Percentiles rank a stretch among this genome's conserved stretches.
Conservation (phyloP, 2,329 filamentous ascomycete genomes). For the Colletotrichum noveboracense region DNA sequence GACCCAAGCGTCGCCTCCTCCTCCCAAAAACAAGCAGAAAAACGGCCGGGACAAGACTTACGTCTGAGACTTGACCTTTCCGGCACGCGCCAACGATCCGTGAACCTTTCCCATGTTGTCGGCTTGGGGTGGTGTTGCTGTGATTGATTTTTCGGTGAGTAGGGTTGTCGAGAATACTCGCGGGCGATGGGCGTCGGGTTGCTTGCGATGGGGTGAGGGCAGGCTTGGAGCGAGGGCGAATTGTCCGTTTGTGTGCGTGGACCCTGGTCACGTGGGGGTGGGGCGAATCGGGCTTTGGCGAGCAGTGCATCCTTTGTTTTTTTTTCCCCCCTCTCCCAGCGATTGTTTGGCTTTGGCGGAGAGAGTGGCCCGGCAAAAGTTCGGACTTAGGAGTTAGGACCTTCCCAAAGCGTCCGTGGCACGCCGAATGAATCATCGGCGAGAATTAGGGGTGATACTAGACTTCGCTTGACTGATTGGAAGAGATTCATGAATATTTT, state of each 20-base stretch:
- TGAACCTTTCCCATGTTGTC: constrained; percentile 60
- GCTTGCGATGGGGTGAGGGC: constrained; percentile 13
- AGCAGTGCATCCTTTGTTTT: not conserved
- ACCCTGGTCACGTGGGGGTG: constrained; percentile 19
- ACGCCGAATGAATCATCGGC: constrained; percentile 12
- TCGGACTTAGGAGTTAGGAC: not conserved
- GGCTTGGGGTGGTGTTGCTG: constrained; percentile 25
- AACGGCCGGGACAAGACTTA: constrained; percentile 14
- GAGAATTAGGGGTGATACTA: not conserved
- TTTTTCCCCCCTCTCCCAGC: not conserved
- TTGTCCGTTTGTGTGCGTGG: constrained; percentile 16
- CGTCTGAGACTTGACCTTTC: constrained; percentile 98
- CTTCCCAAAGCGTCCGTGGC: not conserved
- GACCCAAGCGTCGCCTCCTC: not conserved
- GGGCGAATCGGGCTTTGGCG: not conserved
- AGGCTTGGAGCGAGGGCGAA: not conserved
- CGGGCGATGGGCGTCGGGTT: not conserved
- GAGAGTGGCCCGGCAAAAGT: not conserved
- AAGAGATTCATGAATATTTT: not conserved
- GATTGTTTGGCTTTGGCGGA: not conserved
- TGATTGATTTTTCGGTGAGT: constrained; percentile 16
- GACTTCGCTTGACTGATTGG: not conserved
- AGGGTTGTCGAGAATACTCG: constrained; percentile 14
- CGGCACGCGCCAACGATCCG: constrained; percentile 92
- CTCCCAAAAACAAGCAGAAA: not conserved